Conservation (phyloP, 306 rosid species). For the Cicer bijugum region DNA sequence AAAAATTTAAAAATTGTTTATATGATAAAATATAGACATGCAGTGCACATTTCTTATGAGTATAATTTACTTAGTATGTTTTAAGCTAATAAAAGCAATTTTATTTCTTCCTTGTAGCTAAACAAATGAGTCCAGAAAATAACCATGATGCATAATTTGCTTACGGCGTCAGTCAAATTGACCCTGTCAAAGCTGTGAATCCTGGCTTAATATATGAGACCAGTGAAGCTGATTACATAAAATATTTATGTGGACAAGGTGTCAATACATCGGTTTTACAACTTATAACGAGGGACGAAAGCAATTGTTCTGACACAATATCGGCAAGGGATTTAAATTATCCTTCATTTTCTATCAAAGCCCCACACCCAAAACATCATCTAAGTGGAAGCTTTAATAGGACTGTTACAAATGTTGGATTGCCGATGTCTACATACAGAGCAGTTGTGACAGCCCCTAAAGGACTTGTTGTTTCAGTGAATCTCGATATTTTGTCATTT, state of each 20-base stretch:
- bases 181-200: neutral
- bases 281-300: conserved; percentile 22
- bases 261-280: conserved; percentile 36
- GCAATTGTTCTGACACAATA: neutral
- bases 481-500: conserved; percentile 53
- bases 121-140: no score
- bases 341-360: conserved; percentile 54
- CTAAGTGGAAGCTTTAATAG: no score
- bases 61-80: no score
- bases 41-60: no score
- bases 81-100: no score
- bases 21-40: no score
- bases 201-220: conserved; percentile 56
- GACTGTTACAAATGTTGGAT: neutral
- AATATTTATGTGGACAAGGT: conserved; percentile 56
- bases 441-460: conserved; percentile 44
- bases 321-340: conserved; percentile 54
- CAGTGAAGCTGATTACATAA: conserved; percentile 39
- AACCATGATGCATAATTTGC: no score
- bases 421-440: conserved; percentile 42
- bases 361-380: neutral
- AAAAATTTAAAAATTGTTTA: no score
- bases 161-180: neutral
- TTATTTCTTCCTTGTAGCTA: no score
- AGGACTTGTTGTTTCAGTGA: conserved; percentile 49